Evolutionary conservation across 2,329 filamentous ascomycete genomes (phyloP), one percentile per base, ranked within the genome.

Genomic region (Cladosporium sp.): DNA sequence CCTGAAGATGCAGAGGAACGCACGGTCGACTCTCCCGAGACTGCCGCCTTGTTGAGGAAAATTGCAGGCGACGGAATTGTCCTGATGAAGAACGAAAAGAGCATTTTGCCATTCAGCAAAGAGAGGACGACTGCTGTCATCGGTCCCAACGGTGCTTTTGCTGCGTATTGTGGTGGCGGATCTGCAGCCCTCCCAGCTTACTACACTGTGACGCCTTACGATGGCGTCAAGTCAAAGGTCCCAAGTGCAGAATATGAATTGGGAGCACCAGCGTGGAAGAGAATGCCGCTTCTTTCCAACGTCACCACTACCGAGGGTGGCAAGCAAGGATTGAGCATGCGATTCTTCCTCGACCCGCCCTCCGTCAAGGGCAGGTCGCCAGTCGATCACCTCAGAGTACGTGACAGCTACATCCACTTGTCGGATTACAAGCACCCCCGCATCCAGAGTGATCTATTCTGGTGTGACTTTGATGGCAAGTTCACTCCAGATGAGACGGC

Each of bases 131-230:
- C 92, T 66, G 89, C 89, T 4, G 87, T 92, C 18, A 90, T 92
- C 71, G 90, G 90, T 0, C 90, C 90, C 1, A 92, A 92, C 87
- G 90, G 88, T 1, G 85, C 90, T 70, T 88, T 86, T 1, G 89
- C 84, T 66, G 87, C 91, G 6, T 76, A 73, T 65, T 76, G 74
- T 60, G 76, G 76, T 34, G 76, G 76, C 28, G 76, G 76, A 2
- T 75, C 73, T 32, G 74, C 74, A 11, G 73, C 74, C 24, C 71
- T 77, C 12, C 68, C 70, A 14, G 74, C 76, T 4, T 77, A 77
- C 71, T 75, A 77, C 64, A 71, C 75, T 3, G 67, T 76, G 10
- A 74, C 73, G 26, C 76, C 76, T 18, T 72, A 71, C 18, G 73
- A 75, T 15, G 76, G 75, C 21, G 69, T 77, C 28, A 67, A 71